A percentile compares a stretch with the other conserved stretches of the same genome.
These are phyloP conservation scores for Gloeostereum incarnatum DNA, from an alignment of 768 basidiomycete species.

Conservation along the genomic window DNA sequence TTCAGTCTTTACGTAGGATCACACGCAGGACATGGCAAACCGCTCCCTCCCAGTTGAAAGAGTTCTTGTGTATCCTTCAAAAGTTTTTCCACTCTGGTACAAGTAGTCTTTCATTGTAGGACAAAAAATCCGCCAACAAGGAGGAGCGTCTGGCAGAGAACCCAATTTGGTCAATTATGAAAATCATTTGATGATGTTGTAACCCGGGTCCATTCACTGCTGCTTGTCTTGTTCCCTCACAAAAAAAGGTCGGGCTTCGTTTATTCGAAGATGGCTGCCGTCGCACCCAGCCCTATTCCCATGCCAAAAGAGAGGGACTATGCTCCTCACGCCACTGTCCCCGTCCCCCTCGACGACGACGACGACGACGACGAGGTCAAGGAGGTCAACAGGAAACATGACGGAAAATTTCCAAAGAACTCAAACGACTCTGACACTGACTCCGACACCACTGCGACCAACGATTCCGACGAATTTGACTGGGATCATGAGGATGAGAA, in stretches of 20 bases:
- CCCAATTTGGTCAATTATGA: no score
- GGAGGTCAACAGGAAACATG: no score
- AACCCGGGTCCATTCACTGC: background rate
- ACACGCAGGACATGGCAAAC: no score
- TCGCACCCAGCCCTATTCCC: background rate
- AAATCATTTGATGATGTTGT: no score
- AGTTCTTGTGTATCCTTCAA: no score
- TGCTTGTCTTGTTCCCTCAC: background rate
- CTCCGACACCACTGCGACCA: conserved; percentile 41
- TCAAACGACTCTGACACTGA: conserved; percentile 30
- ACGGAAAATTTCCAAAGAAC: conserved; percentile 2
- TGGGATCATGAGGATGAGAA: conserved; percentile 59
- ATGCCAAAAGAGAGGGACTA: conserved; percentile 15
- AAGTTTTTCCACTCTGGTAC: no score
- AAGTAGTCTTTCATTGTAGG: no score
- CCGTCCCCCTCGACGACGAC: conserved; percentile 8
- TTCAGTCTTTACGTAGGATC: no score
- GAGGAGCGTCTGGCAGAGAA: no score
- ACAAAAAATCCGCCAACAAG: no score
- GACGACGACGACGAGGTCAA: no score
- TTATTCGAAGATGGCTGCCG: conserved; percentile 1
- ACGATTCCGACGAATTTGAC: conserved; percentile 63
- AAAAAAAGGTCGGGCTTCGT: background rate
- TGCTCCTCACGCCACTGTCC: conserved; percentile 10
- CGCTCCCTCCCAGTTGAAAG: no score